A percentile compares a stretch with the other conserved stretches of the same genome.
phyloP scores from a whole-genome alignment of 768 basidiomycete species.

The Wakefieldia striispora region DNA sequence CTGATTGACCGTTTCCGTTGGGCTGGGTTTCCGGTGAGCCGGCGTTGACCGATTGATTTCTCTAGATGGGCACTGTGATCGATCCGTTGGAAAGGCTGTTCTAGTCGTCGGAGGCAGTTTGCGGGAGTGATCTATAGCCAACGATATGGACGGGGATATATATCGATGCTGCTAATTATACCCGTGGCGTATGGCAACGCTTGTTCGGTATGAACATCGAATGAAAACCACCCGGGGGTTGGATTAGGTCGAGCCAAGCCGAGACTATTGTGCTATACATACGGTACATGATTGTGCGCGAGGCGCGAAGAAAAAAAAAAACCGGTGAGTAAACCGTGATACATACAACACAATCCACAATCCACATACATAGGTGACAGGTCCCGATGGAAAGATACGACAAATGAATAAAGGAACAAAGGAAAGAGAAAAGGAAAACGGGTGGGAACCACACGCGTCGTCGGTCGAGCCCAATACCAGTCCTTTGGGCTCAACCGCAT shows the following conservation, averaged over 20 bases:
- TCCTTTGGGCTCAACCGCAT: background rate
- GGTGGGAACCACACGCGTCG: background rate
- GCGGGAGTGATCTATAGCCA: too few relatives aligned
- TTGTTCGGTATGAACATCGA: background rate
- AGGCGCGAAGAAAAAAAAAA: background rate
- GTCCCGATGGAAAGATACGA: too few relatives aligned
- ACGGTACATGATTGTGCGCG: background rate
- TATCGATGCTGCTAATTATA: too few relatives aligned
- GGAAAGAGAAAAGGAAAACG: background rate
- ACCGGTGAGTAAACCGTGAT: conserved; percentile 20
- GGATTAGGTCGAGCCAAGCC: background rate
- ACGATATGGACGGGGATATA: too few relatives aligned
- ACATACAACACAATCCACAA: too few relatives aligned
- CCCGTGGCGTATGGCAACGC: too few relatives aligned
- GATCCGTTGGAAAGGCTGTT: conserved; percentile 20
- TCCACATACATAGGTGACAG: too few relatives aligned
- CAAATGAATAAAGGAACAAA: background rate
- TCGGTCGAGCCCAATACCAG: background rate
- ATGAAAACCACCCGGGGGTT: background rate
- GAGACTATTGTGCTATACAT: background rate
- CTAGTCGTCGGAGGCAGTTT: conserved; percentile 10
- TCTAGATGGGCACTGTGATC: too few relatives aligned
- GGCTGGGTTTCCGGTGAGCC: background rate
- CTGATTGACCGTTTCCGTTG: too few relatives aligned
- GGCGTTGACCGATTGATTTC: background rate